Conservation (phyloP, 257 asterid species). For the Petunia axillaris region DNA sequence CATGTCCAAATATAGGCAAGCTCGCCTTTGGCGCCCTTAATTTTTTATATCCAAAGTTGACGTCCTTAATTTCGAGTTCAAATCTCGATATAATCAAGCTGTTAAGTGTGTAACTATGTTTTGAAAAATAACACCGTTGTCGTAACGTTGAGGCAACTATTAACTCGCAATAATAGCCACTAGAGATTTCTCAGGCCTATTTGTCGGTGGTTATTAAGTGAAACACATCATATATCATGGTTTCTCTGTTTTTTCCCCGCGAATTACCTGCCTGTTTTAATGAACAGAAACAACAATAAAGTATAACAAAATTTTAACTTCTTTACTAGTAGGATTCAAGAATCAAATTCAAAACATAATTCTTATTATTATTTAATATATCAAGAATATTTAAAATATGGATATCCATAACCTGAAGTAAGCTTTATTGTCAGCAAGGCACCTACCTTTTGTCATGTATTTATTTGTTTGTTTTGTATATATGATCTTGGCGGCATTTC, state of each 20-base stretch:
- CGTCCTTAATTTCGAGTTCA: too few relatives aligned
- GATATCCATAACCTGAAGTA: constrained; percentile 26
- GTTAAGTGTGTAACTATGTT: not conserved
- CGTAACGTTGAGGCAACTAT: constrained; percentile 22
- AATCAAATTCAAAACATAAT: constrained; percentile 3
- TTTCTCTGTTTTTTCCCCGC: constrained; percentile 49
- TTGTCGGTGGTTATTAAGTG: constrained; percentile 57
- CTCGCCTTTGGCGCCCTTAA: too few relatives aligned
- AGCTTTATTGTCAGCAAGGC: constrained; percentile 40
- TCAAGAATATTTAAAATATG: not conserved
- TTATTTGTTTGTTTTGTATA: constrained; percentile 36
- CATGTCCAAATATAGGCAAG: too few relatives aligned
- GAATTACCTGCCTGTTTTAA: constrained; percentile 34
- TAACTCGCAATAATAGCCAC: constrained; percentile 59
- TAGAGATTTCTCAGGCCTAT: constrained; percentile 37
- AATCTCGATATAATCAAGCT: not conserved
- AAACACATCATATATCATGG: constrained; percentile 26
- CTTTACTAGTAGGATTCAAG: not conserved
- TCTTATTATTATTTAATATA: not conserved
- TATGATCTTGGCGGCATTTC: constrained; percentile 53
- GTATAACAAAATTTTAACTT: constrained; percentile 22
- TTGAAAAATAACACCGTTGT: constrained; percentile 11
- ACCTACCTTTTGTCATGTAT: constrained; percentile 44
- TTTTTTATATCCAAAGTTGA: not conserved
- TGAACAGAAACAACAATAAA: constrained; percentile 12